These are phyloP conservation scores for Isabelozyma rhagii DNA, from an alignment of 805 yeast species.

Conservation along the genomic window DNA sequence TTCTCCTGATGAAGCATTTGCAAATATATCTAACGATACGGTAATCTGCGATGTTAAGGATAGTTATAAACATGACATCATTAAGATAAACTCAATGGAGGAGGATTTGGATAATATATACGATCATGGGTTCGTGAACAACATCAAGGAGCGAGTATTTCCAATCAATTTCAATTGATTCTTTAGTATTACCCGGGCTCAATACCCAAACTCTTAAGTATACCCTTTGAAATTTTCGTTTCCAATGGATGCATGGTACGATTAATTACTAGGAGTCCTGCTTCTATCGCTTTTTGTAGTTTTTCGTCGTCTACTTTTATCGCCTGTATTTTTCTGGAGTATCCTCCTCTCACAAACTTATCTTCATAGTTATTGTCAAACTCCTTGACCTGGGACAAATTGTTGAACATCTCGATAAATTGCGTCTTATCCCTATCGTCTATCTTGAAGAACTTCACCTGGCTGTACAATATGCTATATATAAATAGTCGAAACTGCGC, in stretches of 20 bases:
- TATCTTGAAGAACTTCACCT: slow-evolving; percentile 6
- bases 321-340: not conserved
- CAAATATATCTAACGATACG: slow-evolving; percentile 24
- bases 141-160: slow-evolving; percentile 31
- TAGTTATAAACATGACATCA: slow-evolving; percentile 6
- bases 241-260: not conserved
- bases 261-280: not conserved
- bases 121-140: slow-evolving; percentile 46
- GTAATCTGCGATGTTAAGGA: slow-evolving; percentile 16
- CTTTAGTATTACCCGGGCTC: not conserved
- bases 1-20: slow-evolving; percentile 16
- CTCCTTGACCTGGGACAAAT: slow-evolving; percentile 4
- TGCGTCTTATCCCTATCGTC: not conserved
- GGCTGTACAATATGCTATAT: slow-evolving; percentile 7
- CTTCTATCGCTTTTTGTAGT: not conserved
- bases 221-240: not conserved
- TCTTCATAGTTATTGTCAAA: slow-evolving; percentile 4
- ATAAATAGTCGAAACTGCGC: slow-evolving; percentile 9
- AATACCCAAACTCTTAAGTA: not conserved
- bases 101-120: slow-evolving; percentile 41
- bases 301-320: not conserved
- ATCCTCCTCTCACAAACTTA: slow-evolving; percentile 7
- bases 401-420: slow-evolving; percentile 3
- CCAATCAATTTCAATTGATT: not conserved
- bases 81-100: slow-evolving; percentile 20